phyloP scores from a whole-genome alignment of 140 eudicot species.

The Flaveria floridana region DNA sequence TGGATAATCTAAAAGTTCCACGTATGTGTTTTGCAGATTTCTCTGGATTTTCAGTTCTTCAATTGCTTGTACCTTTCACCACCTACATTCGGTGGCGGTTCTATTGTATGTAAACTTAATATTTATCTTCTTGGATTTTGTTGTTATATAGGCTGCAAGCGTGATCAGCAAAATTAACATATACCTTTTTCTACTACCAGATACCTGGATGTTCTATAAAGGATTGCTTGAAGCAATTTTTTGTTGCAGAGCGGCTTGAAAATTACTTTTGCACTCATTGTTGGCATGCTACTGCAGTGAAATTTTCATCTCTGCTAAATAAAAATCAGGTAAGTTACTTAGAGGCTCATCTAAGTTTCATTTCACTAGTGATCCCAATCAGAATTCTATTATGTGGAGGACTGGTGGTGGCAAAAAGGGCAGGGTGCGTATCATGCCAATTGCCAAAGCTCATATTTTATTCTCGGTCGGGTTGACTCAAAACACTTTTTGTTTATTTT shows the following conservation, averaged over 20 bases:
- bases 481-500: background rate
- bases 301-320: constrained; percentile 40
- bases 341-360: background rate
- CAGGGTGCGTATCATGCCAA: background rate
- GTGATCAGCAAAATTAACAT: background rate
- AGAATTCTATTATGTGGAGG: background rate
- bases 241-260: constrained; percentile 67
- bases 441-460: background rate
- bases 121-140: constrained; percentile 8
- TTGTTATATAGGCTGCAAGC: constrained; percentile 16
- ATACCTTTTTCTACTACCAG: constrained; percentile 37
- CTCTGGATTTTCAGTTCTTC: constrained; percentile 73
- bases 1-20: background rate
- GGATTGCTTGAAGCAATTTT: constrained; percentile 69
- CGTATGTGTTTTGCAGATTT: constrained; percentile 58
- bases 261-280: constrained; percentile 74
- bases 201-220: constrained; percentile 70
- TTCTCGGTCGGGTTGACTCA: background rate
- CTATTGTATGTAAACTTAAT: constrained; percentile 48
- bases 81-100: constrained; percentile 35
- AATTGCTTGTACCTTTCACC: constrained; percentile 78
- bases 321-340: constrained; percentile 54
- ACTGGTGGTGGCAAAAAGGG: background rate
- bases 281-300: constrained; percentile 80
- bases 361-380: constrained; percentile 9